Conservation (phyloP, 108 stramenopile genomes). For the Bacterosira constricta region DNA sequence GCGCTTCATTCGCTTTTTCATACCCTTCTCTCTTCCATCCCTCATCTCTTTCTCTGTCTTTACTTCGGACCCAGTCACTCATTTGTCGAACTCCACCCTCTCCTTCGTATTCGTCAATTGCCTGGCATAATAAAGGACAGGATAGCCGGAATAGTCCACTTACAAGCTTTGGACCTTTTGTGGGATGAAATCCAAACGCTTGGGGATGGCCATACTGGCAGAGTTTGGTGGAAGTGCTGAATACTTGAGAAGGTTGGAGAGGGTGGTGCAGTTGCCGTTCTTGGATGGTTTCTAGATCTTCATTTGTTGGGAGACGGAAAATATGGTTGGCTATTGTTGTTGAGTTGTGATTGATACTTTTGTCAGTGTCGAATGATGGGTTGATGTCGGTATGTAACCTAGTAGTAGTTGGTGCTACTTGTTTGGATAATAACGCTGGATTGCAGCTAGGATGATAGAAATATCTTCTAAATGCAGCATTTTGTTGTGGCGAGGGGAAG, state of each 20-base stretch:
- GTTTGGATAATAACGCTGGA: too few relatives aligned
- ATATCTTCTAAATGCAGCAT: too few relatives aligned
- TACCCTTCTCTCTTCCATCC: background rate
- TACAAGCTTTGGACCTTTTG: constrained; percentile 21
- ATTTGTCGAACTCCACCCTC: constrained; percentile 28
- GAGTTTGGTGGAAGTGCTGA: constrained; percentile 13
- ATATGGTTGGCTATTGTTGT: constrained; percentile 29
- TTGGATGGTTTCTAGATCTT: constrained; percentile 19
- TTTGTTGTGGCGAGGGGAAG: too few relatives aligned
- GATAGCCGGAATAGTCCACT: constrained; percentile 38
- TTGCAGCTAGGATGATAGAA: too few relatives aligned
- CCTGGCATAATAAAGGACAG: constrained; percentile 25
- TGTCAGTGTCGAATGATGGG: too few relatives aligned
- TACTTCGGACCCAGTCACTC: constrained; percentile 35
- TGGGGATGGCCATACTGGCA: constrained; percentile 40
- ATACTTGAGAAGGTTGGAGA: constrained; percentile 14
- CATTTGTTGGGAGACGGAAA: constrained; percentile 18
- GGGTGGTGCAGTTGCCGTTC: constrained; percentile 20
- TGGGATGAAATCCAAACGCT: constrained; percentile 43
- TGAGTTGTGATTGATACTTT: background rate
- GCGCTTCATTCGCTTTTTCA: too few relatives aligned
- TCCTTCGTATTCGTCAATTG: constrained; percentile 38
- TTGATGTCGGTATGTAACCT: too few relatives aligned
- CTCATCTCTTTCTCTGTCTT: background rate
- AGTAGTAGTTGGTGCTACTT: too few relatives aligned